Conservation (phyloP, 371 early-diverging fungal species). For the Apophysomyces trapeziformis region DNA sequence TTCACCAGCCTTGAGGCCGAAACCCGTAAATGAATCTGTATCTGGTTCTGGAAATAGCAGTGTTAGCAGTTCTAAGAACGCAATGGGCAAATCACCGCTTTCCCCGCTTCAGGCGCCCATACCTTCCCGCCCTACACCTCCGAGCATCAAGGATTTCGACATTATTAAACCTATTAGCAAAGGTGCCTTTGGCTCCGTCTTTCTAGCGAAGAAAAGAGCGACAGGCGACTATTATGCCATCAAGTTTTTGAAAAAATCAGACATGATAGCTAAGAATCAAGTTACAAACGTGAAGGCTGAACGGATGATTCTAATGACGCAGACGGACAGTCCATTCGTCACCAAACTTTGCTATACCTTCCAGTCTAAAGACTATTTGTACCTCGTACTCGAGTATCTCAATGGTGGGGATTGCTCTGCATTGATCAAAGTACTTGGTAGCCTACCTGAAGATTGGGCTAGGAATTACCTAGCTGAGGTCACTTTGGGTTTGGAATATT, state of each 20-base stretch:
- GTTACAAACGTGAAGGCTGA: constrained; percentile 91
- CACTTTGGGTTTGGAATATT: constrained; percentile 88
- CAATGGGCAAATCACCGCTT: constrained; percentile 41
- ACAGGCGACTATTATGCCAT: constrained; percentile 92
- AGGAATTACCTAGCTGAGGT: constrained; percentile 95
- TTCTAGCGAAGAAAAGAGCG: constrained; percentile 80
- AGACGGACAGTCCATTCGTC: constrained; percentile 91
- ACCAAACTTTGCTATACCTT: constrained; percentile 93
- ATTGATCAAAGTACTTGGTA: constrained; percentile 84
- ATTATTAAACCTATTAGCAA: constrained; percentile 92
- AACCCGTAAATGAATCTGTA: constrained; percentile 10
- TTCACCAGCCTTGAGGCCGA: constrained; percentile 35
- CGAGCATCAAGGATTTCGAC: constrained; percentile 89
- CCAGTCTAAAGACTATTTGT: constrained; percentile 90
- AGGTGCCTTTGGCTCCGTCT: constrained; percentile 93
- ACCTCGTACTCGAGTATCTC: constrained; percentile 95
- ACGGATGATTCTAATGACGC: constrained; percentile 82
- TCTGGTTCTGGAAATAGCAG: neutral
- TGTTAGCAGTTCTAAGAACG: constrained; percentile 1
- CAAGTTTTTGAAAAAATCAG: constrained; percentile 87
- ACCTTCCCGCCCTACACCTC: constrained; percentile 53
- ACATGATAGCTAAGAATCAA: constrained; percentile 93
- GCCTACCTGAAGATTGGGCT: constrained; percentile 90
- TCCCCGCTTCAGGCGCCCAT: constrained; percentile 54
- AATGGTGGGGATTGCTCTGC: constrained; percentile 97